phyloP scores from a whole-genome alignment of 2,329 filamentous ascomycete genomes.

The Ophioceras dolichostomum region DNA sequence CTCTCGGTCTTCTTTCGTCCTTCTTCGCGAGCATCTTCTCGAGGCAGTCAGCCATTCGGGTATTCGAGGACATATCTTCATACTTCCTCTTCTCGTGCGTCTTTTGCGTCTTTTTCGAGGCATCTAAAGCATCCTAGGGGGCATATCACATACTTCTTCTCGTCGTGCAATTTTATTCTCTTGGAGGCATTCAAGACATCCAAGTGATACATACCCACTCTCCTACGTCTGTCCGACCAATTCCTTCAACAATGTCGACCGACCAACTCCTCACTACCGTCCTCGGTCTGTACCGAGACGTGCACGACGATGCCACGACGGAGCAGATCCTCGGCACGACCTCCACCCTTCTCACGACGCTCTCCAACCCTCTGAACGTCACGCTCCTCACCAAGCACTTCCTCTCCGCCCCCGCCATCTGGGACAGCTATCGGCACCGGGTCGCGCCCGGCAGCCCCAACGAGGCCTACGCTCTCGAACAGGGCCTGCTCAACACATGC shows the following conservation, averaged over 20 bases:
- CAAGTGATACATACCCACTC: no score
- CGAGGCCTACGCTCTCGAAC: no score
- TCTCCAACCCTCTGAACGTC: constrained; percentile 66
- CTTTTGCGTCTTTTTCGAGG: no score
- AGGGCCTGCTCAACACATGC: constrained; percentile 49
- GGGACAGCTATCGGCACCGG: constrained; percentile 30
- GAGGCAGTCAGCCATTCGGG: no score
- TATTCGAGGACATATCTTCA: no score
- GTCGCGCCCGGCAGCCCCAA: constrained; percentile 17
- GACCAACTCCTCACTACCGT: constrained; percentile 56
- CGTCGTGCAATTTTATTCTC: not conserved
- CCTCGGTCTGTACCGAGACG: constrained; percentile 45
- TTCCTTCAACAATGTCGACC: constrained; percentile 47
- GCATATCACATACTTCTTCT: no score
- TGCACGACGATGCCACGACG: constrained; percentile 35
- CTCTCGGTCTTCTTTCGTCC: no score
- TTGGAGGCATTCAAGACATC: not conserved
- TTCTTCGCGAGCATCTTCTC: no score
- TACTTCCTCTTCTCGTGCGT: no score
- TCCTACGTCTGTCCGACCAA: not conserved
- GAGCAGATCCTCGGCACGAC: constrained; percentile 54
- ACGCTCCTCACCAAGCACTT: constrained; percentile 61
- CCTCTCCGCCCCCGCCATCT: constrained; percentile 59
- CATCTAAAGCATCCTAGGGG: no score
- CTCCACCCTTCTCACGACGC: constrained; percentile 51